phyloP scores from a whole-genome alignment of 805 yeast genomes.

The Metschnikowia arizonensis region DNA sequence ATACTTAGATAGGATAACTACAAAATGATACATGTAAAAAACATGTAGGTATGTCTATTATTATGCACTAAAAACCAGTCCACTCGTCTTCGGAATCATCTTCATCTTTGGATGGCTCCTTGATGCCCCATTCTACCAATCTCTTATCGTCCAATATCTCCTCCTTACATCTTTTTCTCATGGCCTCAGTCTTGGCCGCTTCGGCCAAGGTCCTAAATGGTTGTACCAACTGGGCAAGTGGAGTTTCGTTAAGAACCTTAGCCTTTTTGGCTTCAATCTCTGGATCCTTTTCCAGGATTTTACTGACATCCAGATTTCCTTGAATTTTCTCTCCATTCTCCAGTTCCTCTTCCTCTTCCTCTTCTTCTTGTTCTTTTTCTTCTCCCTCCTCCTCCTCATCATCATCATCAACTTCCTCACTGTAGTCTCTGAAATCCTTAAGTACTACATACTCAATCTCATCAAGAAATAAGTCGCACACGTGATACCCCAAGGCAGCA shows the following conservation, averaged over 20 bases:
- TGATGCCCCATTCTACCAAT: conserved; percentile 60
- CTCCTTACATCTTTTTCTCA: conserved; percentile 59
- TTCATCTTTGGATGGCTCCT: conserved; percentile 23
- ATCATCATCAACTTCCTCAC: conserved; percentile 38
- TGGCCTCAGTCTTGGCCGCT: conserved; percentile 52
- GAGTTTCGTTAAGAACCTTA: conserved; percentile 42
- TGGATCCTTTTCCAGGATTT: too few species aligned
- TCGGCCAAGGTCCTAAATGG: conserved; percentile 56
- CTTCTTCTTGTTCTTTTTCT: conserved; percentile 10
- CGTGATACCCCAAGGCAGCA: conserved; percentile 76
- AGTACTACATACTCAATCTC: conserved; percentile 71
- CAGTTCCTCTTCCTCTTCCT: conserved; percentile 35
- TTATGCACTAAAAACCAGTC: conserved; percentile 18
- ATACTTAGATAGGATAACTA: too few species aligned
- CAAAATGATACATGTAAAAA: too few species aligned
- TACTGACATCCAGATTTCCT: too few species aligned
- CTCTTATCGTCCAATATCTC: conserved; percentile 66
- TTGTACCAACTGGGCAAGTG: conserved; percentile 50
- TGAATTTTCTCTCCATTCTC: conserved; percentile 7
- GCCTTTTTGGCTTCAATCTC: conserved; percentile 22
- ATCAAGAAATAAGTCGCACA: conserved; percentile 78
- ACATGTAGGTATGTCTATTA: background rate
- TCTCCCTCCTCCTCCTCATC: background rate
- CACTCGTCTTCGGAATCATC: conserved; percentile 24
- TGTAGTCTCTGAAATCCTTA: conserved; percentile 39